These are phyloP conservation scores for Phialophora tarda DNA, from an alignment of 2,329 filamentous ascomycete genomes.

Conservation along the genomic window DNA sequence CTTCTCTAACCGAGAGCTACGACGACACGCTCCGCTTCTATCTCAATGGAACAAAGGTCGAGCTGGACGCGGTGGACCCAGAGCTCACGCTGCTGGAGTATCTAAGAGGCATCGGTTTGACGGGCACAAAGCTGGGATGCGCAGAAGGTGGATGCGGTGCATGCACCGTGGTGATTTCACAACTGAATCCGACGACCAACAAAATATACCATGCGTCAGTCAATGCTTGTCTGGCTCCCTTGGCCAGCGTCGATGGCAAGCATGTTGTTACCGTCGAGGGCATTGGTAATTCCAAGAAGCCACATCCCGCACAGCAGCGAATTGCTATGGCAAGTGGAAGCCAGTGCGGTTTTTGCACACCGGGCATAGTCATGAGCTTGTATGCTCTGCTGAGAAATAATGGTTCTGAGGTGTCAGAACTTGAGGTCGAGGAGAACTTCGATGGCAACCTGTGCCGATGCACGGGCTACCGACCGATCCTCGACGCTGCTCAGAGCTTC, in stretches of 20 bases:
- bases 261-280: conserved; percentile 98
- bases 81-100: conserved; percentile 93
- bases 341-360: conserved; percentile 95
- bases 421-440: conserved; percentile 92
- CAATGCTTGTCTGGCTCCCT: conserved; percentile 91
- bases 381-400: conserved; percentile 87
- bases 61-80: conserved; percentile 84
- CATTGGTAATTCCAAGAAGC: conserved; percentile 83
- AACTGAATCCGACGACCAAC: conserved; percentile 89
- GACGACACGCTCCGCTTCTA: conserved; percentile 91
- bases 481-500: conserved; percentile 93
- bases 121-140: conserved; percentile 95
- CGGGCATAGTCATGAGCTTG: conserved; percentile 95
- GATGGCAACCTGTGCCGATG: conserved; percentile 96
- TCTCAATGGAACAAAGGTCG: conserved; percentile 89
- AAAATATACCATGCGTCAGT: conserved; percentile 95
- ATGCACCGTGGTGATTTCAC: conserved; percentile 90
- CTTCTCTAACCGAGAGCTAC: conserved; percentile 73
- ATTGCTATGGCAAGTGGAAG: conserved; percentile 91
- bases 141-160: conserved; percentile 96
- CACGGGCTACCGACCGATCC: conserved; percentile 90
- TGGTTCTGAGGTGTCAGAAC: conserved; percentile 69
- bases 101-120: conserved; percentile 86
- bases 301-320: conserved; percentile 88
- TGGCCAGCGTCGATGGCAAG: conserved; percentile 93